Evolutionary conservation across 2,329 filamentous ascomycete genomes (phyloP).

Genomic region (Claviceps maximensis): DNA sequence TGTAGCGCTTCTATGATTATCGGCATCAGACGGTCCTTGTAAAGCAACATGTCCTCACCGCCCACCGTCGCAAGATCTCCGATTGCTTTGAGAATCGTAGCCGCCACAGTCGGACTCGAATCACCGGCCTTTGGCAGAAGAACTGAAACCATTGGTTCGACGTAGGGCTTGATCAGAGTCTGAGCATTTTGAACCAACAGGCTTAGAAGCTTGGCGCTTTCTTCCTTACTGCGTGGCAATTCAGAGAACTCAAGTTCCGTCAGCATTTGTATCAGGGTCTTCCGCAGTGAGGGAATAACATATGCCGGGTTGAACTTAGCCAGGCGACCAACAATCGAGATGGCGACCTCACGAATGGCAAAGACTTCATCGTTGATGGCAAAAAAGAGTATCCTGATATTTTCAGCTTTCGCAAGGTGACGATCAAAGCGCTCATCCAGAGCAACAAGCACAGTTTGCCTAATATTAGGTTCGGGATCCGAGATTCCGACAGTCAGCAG

Average conservation of each 20-base stretch:
- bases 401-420: slow-evolving; percentile 94
- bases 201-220: slow-evolving; percentile 86
- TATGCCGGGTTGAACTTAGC: slow-evolving; percentile 90
- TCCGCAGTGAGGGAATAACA: slow-evolving; percentile 88
- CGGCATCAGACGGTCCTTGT: slow-evolving; percentile 86
- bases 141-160: slow-evolving; percentile 90
- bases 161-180: slow-evolving; percentile 86
- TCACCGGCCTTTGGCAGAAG: slow-evolving; percentile 89
- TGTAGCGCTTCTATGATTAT: slow-evolving; percentile 89
- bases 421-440: slow-evolving; percentile 90
- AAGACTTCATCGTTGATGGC: slow-evolving; percentile 94
- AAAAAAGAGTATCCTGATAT: slow-evolving; percentile 89
- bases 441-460: slow-evolving; percentile 74
- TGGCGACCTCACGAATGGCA: slow-evolving; percentile 81
- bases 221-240: slow-evolving; percentile 86
- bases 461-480: slow-evolving; percentile 79
- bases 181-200: slow-evolving; percentile 88
- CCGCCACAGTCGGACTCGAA: slow-evolving; percentile 72
- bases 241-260: slow-evolving; percentile 96
- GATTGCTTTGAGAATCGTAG: slow-evolving; percentile 88
- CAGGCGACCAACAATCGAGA: slow-evolving; percentile 88
- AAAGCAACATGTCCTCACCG: slow-evolving; percentile 83
- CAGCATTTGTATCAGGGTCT: slow-evolving; percentile 88
- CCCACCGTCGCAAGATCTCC: slow-evolving; percentile 90
- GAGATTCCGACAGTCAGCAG: slow-evolving; percentile 89